Percentiles rank a stretch among this genome's conserved stretches.
Evolutionary conservation across 768 basidiomycete genomes (phyloP).

Genomic region (Butyriboletus loyo): DNA sequence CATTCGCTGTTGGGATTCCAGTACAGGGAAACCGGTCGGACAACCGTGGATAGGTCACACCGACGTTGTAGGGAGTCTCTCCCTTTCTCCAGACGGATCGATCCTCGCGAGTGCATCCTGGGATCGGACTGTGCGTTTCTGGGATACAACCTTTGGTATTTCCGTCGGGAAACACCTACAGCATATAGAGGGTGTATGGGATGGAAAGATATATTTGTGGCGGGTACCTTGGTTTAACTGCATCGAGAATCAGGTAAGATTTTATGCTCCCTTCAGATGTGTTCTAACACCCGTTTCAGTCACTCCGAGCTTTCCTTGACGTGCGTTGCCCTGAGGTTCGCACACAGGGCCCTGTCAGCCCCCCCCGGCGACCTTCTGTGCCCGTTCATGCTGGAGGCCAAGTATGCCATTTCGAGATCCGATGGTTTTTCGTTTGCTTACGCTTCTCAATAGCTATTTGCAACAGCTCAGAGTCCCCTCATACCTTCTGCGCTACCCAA

Average conservation of each 20-base stretch:
- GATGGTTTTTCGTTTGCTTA: no score
- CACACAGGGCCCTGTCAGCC: neutral
- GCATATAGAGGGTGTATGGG: neutral
- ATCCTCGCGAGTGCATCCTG: constrained; percentile 5
- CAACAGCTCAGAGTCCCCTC: no score
- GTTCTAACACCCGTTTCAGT: neutral
- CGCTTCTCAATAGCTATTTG: no score
- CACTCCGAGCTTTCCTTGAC: no score
- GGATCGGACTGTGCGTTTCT: constrained; percentile 9
- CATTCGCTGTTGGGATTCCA: constrained; percentile 7
- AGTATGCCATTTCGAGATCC: neutral
- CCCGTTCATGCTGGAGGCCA: neutral
- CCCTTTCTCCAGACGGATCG: constrained; percentile 1
- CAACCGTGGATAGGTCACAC: constrained; percentile 16
- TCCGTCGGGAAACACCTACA: neutral
- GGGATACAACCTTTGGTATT: neutral
- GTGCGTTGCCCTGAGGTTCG: no score
- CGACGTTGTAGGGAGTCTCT: neutral
- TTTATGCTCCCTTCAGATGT: no score
- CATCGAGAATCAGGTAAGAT: neutral
- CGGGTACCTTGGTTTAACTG: neutral
- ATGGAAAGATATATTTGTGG: constrained; percentile 3
- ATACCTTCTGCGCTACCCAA: no score
- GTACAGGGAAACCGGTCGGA: constrained; percentile 4
- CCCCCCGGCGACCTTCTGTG: constrained; percentile 34